These are phyloP conservation scores for Pseudognaphalium luteoalbum DNA, from an alignment of 129 eudicot genomes.

Conservation along the genomic window DNA sequence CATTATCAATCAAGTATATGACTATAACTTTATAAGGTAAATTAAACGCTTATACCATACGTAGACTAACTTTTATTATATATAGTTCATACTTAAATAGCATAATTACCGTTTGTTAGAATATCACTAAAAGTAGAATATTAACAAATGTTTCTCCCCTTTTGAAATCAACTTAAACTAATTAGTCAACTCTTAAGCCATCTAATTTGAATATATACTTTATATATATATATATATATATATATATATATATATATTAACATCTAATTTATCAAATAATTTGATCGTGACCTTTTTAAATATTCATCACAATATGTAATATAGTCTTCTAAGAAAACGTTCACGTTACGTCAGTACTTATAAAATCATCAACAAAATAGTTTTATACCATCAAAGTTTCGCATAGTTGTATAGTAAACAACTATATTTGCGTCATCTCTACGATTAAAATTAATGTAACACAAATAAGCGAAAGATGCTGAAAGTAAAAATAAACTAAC, in stretches of 20 bases:
- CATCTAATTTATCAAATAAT: neutral
- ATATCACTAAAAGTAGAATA: neutral
- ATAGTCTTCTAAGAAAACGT: neutral
- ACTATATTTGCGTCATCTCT: no score
- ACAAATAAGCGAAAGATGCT: neutral
- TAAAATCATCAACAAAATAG: no score
- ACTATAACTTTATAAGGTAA: no score
- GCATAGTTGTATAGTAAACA: no score
- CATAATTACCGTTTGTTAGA: neutral
- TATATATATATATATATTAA: no score
- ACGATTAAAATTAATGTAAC: neutral
- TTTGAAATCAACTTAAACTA: neutral
- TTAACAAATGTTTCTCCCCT: neutral
- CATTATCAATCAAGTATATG: no score
- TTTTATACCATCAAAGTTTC: no score
- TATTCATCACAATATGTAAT: no score
- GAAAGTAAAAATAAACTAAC: slow-evolving; percentile 31
- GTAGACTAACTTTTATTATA: neutral
- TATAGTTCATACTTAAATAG: neutral
- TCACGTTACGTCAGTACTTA: no score
- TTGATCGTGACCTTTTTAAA: no score
- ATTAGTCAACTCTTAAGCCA: neutral
- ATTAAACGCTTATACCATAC: no score
- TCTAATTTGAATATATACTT: neutral
- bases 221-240: no score